These are phyloP conservation scores for Irpex sp. DNA, from an alignment of 1,284 basidiomycete species.

Conservation along the genomic window DNA sequence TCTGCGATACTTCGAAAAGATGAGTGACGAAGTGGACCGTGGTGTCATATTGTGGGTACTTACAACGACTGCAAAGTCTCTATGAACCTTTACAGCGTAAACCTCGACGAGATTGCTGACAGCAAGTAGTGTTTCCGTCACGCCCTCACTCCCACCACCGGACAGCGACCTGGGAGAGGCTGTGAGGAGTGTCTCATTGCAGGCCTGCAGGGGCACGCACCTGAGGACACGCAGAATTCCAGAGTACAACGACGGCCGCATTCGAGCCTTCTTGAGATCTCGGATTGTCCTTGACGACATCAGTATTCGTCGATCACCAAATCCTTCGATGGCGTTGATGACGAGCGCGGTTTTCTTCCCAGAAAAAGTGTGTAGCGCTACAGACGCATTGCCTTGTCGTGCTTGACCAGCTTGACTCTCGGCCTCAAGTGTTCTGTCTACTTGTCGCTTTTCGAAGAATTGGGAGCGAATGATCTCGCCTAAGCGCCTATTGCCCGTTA, in stretches of 20 bases:
- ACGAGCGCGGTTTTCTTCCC: slow-evolving; percentile 3
- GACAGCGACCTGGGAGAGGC: not conserved
- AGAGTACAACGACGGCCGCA: not conserved
- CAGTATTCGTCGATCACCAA: not conserved
- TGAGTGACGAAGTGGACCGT: not conserved
- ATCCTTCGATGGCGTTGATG: not conserved
- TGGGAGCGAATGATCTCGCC: too few species aligned
- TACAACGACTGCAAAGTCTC: not conserved
- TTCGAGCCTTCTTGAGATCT: not conserved
- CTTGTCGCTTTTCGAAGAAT: too few species aligned
- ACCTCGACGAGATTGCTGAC: not conserved
- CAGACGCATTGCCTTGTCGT: not conserved
- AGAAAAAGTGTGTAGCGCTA: not conserved
- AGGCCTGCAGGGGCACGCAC: not conserved
- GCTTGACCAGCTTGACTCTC: not conserved
- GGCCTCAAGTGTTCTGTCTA: not conserved
- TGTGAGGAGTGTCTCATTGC: not conserved
- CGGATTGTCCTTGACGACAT: slow-evolving; percentile 4
- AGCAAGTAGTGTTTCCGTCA: not conserved
- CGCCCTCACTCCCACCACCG: not conserved
- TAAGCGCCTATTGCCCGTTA: too few species aligned
- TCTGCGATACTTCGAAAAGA: not conserved
- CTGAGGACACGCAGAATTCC: not conserved
- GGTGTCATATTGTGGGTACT: not conserved
- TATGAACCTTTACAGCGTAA: not conserved